These are phyloP conservation scores for Cercospora citrullina DNA, from an alignment of 2,329 filamentous ascomycete species.

Conservation along the genomic window DNA sequence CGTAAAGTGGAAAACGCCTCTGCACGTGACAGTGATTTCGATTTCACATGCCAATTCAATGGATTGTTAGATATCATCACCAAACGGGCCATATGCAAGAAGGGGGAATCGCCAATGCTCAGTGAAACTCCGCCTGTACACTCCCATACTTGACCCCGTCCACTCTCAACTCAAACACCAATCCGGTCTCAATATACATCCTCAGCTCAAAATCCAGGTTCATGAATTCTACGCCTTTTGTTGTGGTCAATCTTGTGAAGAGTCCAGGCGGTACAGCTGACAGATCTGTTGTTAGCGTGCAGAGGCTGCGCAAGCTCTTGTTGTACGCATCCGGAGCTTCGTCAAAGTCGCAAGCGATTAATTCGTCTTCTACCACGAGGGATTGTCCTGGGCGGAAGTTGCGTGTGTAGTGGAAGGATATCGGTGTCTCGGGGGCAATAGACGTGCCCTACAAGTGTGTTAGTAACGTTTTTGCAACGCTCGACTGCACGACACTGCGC, in stretches of 20 bases:
- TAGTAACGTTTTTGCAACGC: background rate
- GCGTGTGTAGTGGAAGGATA: slow-evolving; percentile 81
- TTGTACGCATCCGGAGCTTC: slow-evolving; percentile 57
- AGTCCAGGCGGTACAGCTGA: slow-evolving; percentile 71
- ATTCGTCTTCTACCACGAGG: slow-evolving; percentile 74
- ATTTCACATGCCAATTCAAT: background rate
- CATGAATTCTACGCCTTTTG: slow-evolving; percentile 76
- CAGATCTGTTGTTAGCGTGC: slow-evolving; percentile 74
- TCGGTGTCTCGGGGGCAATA: slow-evolving; percentile 70
- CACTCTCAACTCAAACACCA: slow-evolving; percentile 77
- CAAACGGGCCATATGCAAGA: background rate
- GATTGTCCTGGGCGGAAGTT: slow-evolving; percentile 80
- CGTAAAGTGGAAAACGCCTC: slow-evolving; percentile 6
- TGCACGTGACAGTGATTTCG: background rate
- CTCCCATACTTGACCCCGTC: slow-evolving; percentile 74
- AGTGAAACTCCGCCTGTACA: slow-evolving; percentile 73
- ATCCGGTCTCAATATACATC: slow-evolving; percentile 76
- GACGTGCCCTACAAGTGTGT: slow-evolving; percentile 60
- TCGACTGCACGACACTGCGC: background rate
- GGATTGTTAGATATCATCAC: background rate
- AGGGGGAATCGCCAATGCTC: background rate
- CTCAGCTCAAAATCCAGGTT: slow-evolving; percentile 80
- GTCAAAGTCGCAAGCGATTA: slow-evolving; percentile 74
- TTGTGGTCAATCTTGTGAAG: slow-evolving; percentile 75
- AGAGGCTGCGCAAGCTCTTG: slow-evolving; percentile 66